Percentiles rank a stretch among this genome's conserved stretches.
Evolutionary conservation across 2,329 filamentous ascomycete genomes (phyloP).

Genomic region (Albophoma yamanashiensis): DNA sequence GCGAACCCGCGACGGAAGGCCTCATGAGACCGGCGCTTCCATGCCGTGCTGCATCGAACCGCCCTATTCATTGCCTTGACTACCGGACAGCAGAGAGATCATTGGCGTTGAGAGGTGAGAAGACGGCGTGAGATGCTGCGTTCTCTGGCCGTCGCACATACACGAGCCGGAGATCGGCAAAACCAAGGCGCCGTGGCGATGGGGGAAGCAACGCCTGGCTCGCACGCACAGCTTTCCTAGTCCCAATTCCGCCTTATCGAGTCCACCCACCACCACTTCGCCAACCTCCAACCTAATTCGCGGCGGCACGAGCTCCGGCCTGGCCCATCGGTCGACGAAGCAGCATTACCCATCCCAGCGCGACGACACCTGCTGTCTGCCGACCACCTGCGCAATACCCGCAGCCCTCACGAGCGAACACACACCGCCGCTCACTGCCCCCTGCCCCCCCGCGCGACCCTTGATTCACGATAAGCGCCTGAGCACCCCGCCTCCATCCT

Average conservation of each 20-base stretch:
- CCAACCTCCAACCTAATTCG: background rate
- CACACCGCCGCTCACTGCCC: background rate
- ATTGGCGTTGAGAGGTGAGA: background rate
- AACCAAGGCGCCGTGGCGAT: slow-evolving; percentile 10
- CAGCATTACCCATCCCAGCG: background rate
- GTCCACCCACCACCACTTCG: background rate
- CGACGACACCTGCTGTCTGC: background rate
- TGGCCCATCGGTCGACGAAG: background rate
- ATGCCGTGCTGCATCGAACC: background rate
- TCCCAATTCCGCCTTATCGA: background rate
- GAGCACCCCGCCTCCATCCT: background rate
- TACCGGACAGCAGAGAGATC: background rate
- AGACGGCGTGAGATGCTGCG: background rate
- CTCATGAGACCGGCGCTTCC: slow-evolving; percentile 2
- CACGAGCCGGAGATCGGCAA: slow-evolving; percentile 10
- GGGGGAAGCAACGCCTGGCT: too few relatives aligned
- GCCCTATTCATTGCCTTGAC: slow-evolving; percentile 1
- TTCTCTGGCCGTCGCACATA: background rate
- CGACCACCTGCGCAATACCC: background rate
- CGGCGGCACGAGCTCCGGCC: background rate
- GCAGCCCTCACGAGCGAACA: background rate
- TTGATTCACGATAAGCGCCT: background rate
- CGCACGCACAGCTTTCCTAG: background rate
- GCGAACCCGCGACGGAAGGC: background rate
- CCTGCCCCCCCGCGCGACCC: background rate